phyloP scores from a whole-genome alignment of 2,329 filamentous ascomycete genomes.

The Paradendryphiella salina region DNA sequence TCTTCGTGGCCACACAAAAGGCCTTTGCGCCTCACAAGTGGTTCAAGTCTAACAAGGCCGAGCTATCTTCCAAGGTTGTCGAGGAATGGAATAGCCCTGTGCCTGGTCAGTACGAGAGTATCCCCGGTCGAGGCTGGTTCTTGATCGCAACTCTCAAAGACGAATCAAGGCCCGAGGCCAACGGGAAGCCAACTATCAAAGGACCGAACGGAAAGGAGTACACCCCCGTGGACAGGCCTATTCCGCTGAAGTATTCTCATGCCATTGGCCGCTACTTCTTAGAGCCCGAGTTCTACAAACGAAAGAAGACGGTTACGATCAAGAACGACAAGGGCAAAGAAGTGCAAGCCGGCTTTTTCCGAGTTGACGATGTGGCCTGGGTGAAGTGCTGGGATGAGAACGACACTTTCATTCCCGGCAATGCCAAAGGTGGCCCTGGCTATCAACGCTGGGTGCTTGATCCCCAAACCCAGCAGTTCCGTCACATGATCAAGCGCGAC shows the following conservation, averaged over 20 bases:
- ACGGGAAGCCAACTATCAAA: slow-evolving; percentile 21
- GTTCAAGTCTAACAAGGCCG: slow-evolving; percentile 50
- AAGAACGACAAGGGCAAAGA: slow-evolving; percentile 45
- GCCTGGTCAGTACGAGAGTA: slow-evolving; percentile 55
- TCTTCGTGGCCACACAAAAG: slow-evolving; percentile 55
- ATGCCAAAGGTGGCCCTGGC: slow-evolving; percentile 23
- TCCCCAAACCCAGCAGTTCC: slow-evolving; percentile 43
- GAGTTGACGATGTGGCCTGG: slow-evolving; percentile 56
- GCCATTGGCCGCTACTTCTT: slow-evolving; percentile 56
- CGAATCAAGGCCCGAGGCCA: slow-evolving; percentile 27
- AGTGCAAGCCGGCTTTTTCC: slow-evolving; percentile 53
- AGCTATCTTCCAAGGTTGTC: slow-evolving; percentile 48
- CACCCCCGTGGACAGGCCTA: slow-evolving; percentile 37
- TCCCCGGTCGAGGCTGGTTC: slow-evolving; percentile 56
- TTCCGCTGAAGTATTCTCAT: slow-evolving; percentile 52
- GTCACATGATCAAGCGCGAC: slow-evolving; percentile 47
- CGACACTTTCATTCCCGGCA: slow-evolving; percentile 56
- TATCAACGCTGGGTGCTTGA: slow-evolving; percentile 57
- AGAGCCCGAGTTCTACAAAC: slow-evolving; percentile 52
- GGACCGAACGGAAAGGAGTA: slow-evolving; percentile 21
- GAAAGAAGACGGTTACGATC: slow-evolving; percentile 51
- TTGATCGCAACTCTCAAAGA: slow-evolving; percentile 49
- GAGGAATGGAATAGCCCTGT: slow-evolving; percentile 55
- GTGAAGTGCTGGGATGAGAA: slow-evolving; percentile 56
- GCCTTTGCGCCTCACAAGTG: slow-evolving; percentile 55